Evolutionary conservation across 73 alveolate species (phyloP), one percentile per base, ranked within the genome.

Genomic region (Symbiodinium pilosum): DNA sequence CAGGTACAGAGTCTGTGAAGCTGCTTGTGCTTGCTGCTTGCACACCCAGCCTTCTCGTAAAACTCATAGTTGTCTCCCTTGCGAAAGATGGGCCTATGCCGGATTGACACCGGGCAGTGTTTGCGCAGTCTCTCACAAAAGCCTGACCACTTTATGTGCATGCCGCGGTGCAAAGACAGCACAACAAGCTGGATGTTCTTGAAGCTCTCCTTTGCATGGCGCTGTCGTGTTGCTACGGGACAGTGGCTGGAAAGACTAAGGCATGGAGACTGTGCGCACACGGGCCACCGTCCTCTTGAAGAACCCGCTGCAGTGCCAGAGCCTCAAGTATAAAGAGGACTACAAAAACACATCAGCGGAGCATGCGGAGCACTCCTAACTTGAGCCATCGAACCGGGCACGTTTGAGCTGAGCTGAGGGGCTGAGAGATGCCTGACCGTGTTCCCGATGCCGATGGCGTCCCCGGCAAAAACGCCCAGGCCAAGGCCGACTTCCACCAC

Each of bases 401-500:
- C n/a, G n/a, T n/a, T n/a, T n/a, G n/a, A n/a, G n/a, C n/a, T n/a
- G n/a, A 3, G 54, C 54, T 77, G 21, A 71, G 97, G 42, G 20
- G 88, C 97, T 24, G 97, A 41, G 59, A 91, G 97, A 41, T 91
- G 97, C 54, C 97, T 87, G 54, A 91, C 97, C 56, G 86, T n/a
- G 88, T 69, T 68, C 52, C 97, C 97, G 34, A 91, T 91, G 97
- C 97, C 97, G 12, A 91, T 16, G 52, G 89, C 97, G 21, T 91
- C 97, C 12, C 97, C 97, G 21, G 97, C 97, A 14, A 91, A 91
- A 81, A 91, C 97, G 42, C 97, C 97, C 97, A 91, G 81, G 41
- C 97, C 97, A 24, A 91, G 88, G 56, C 97, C 97, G 28, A 91
- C 97, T 51, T 91, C 97, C 89, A 91, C 97, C 56, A 91, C 97